Evolutionary conservation across 106 monocot species (phyloP), one percentile per base, ranked within the genome.

Genomic region (Dioscorea alata): DNA sequence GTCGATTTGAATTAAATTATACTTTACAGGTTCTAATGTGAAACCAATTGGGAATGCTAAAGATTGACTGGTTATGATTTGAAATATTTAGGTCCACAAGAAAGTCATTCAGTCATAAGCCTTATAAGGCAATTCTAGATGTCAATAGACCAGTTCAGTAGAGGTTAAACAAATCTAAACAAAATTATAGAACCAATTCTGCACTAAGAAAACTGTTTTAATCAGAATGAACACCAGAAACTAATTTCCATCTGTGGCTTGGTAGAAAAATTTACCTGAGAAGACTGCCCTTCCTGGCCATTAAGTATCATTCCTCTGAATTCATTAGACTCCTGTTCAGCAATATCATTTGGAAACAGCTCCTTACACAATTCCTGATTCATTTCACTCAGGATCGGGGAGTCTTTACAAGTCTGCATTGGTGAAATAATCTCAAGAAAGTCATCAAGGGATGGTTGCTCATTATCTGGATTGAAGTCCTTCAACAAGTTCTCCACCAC

Each of bases 291-390:
- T 59, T 83, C 71, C 35, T 57, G 71, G 75, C 71, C 68, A 49
- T 51, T 12, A 23, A 81, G 51, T 6, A 81, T 35, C 31, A 71
- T 33, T 19, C 69, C 63, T 63, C 78, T 61, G 60, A 78, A 78
- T 14, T 72, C 67, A n/a, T 63, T 32, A 33, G 34, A 64, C n/a
- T 77, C 63, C 0, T 60, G 18, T 1, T 78, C 75, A 71, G 14
- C 8, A 52, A n/a, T 22, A 31, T 24, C 61, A 66, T 53, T 6
- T 25, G 24, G 63, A 49, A 48, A 21, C 54, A 50, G 10, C 2
- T 8, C 13, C 12, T 4, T n/a, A 23, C 24, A 2, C 14, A 54
- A 31, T 48, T 54, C 65, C 18, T 56, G 34, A 57, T 68, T 25
- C 33, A 15, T 23, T 59, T 57, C 59, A 64, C 51, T 64, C 51